Percentiles rank a stretch among this genome's conserved stretches.
phyloP scores from a whole-genome alignment of 2,329 filamentous ascomycete genomes.

The Fusarium heterosporum region DNA sequence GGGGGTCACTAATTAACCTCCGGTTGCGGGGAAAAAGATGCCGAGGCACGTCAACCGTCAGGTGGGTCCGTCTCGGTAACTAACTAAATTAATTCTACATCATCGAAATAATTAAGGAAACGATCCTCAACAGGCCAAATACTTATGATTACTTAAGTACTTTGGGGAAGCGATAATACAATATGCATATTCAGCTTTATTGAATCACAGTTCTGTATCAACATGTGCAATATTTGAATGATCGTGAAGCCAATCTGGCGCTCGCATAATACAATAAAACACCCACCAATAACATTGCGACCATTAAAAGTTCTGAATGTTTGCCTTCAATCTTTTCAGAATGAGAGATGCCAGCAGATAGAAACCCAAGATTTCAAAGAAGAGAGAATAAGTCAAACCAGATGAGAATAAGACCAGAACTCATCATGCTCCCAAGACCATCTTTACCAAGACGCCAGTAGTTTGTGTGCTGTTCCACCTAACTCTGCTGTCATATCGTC shows the following conservation, averaged over 20 bases:
- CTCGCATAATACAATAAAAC: neutral
- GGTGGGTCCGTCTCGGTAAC: constrained; percentile 41
- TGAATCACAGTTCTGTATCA: neutral
- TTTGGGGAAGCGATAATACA: neutral
- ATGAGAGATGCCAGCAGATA: neutral
- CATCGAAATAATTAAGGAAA: neutral
- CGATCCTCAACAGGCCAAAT: neutral
- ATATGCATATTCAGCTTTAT: neutral
- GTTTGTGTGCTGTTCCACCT: constrained; percentile 45
- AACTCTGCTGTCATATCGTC: constrained; percentile 18
- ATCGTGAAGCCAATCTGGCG: neutral
- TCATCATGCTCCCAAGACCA: constrained; percentile 20
- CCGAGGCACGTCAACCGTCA: constrained; percentile 44
- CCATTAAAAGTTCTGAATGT: neutral
- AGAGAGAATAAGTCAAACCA: neutral
- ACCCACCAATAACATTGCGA: neutral
- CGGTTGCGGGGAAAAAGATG: constrained; percentile 48
- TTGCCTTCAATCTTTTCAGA: neutral
- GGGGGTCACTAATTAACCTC: constrained; percentile 35
- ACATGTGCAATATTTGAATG: neutral
- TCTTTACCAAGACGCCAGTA: constrained; percentile 9
- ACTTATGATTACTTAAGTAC: neutral
- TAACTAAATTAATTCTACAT: neutral
- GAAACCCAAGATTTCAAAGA: neutral
- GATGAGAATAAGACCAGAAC: neutral